These are phyloP conservation scores for Phlebiopsis flavidoalba DNA, from an alignment of 768 basidiomycete genomes.

Conservation along the genomic window DNA sequence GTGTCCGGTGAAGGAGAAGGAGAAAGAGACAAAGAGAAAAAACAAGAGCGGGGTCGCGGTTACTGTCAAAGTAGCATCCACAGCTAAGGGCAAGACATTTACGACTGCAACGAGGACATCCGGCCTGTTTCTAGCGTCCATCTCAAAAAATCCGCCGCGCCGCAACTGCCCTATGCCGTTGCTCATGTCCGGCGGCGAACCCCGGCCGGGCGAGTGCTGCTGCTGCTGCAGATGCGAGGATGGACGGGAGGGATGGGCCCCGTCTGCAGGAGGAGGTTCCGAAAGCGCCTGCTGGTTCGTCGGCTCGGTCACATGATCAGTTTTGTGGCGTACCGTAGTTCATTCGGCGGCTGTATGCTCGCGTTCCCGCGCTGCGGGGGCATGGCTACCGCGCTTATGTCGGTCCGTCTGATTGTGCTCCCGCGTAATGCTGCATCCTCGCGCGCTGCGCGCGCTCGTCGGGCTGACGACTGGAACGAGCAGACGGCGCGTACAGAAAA, in stretches of 20 bases:
- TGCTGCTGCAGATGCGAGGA: constrained; percentile 4
- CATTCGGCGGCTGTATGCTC: constrained; percentile 38
- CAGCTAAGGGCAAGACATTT: not conserved
- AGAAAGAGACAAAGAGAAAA: too few species aligned
- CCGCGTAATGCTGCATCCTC: too few species aligned
- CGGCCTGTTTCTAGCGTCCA: constrained; percentile 11
- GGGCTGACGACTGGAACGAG: constrained; percentile 33
- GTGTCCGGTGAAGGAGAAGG: not conserved
- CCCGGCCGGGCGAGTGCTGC: not conserved
- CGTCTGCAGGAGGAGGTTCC: constrained; percentile 9
- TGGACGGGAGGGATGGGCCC: not conserved
- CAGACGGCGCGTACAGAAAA: constrained; percentile 47
- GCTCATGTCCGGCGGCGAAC: constrained; percentile 6
- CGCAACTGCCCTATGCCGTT: constrained; percentile 4
- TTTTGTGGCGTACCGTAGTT: constrained; percentile 52
- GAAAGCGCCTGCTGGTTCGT: constrained; percentile 34
- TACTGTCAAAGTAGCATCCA: not conserved
- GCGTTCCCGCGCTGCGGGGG: constrained; percentile 30
- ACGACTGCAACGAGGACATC: constrained; percentile 9
- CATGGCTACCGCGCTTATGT: constrained; percentile 31
- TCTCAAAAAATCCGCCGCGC: constrained; percentile 11
- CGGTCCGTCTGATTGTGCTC: constrained; percentile 24
- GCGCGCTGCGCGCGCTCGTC: constrained; percentile 13
- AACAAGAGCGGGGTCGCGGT: not conserved
- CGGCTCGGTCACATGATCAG: constrained; percentile 54